These are phyloP conservation scores for Erucastrum elatum DNA, from an alignment of 345 rosid genomes.

Conservation along the genomic window DNA sequence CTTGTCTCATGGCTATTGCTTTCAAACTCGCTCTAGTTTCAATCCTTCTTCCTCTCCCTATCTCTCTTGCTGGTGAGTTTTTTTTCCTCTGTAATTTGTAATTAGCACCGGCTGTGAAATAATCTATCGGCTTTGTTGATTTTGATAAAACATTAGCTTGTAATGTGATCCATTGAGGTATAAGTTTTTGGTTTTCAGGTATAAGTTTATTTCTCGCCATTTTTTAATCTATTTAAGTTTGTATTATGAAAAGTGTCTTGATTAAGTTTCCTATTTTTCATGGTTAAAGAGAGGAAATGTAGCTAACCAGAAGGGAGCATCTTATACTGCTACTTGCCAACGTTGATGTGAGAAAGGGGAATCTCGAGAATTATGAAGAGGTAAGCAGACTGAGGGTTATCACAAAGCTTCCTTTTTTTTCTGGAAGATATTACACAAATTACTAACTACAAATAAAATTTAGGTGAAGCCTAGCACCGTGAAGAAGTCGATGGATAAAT, in stretches of 20 bases:
- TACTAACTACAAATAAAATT: slow-evolving; percentile 42
- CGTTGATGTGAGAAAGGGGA: slow-evolving; percentile 61
- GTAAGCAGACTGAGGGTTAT: slow-evolving; percentile 41
- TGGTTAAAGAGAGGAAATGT: slow-evolving; percentile 90
- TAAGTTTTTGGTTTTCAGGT: slow-evolving; percentile 94
- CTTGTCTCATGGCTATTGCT: too few relatives aligned
- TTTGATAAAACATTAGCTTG: too few relatives aligned
- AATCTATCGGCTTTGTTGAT: too few relatives aligned
- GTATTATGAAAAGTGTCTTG: neutral
- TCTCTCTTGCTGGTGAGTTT: too few relatives aligned
- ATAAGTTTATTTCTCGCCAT: slow-evolving; percentile 19
- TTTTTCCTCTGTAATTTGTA: too few relatives aligned
- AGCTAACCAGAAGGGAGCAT: slow-evolving; percentile 96
- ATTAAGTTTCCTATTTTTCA: slow-evolving; percentile 9
- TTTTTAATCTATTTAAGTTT: neutral
- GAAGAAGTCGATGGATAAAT: slow-evolving; percentile 48
- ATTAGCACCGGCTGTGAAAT: too few relatives aligned
- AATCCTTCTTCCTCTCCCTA: too few relatives aligned
- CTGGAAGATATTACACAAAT: slow-evolving; percentile 25
- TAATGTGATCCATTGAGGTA: too few relatives aligned
- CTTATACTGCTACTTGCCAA: slow-evolving; percentile 88
- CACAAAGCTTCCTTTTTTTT: neutral
- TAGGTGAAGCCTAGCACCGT: slow-evolving; percentile 61
- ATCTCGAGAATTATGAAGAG: slow-evolving; percentile 41
- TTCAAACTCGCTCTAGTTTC: too few relatives aligned